Evolutionary conservation across 2,329 filamentous ascomycete genomes (phyloP).

Genomic region (Xylaria sp.): DNA sequence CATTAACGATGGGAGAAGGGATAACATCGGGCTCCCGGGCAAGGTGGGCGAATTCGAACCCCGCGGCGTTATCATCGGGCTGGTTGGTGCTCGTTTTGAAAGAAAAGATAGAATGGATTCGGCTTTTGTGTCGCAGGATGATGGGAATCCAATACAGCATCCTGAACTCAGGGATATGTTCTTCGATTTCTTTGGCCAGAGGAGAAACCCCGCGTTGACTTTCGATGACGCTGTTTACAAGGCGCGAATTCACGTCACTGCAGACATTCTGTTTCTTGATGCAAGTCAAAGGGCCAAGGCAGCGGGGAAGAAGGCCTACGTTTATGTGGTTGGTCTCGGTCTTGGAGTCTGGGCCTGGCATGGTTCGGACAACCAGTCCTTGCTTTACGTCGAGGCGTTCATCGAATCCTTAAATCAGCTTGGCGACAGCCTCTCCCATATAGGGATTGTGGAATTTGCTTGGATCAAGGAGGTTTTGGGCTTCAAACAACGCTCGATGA

Average conservation of each 20-base stretch:
- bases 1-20: constrained; percentile 48
- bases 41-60: constrained; percentile 41
- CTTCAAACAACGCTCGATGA: constrained; percentile 22
- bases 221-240: constrained; percentile 46
- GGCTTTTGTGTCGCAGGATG: constrained; percentile 30
- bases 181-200: constrained; percentile 41
- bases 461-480: constrained; percentile 36
- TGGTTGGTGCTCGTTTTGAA: constrained; percentile 51
- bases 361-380: constrained; percentile 31
- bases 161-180: constrained; percentile 42
- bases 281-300: constrained; percentile 44
- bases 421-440: constrained; percentile 25
- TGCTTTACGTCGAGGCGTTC: constrained; percentile 43
- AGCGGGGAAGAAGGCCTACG: constrained; percentile 43
- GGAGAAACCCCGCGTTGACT: not conserved
- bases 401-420: constrained; percentile 34
- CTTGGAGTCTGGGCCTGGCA: constrained; percentile 50
- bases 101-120: constrained; percentile 48
- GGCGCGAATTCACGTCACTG: constrained; percentile 45
- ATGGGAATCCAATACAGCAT: constrained; percentile 33
- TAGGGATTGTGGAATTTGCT: constrained; percentile 46
- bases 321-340: constrained; percentile 50
- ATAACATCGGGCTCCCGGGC: constrained; percentile 37
- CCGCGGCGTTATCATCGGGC: constrained; percentile 49
- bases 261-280: constrained; percentile 49